A percentile compares a stretch with the other conserved stretches of the same genome.
These are phyloP conservation scores for Neocucurbitaria cava DNA, from an alignment of 2,329 filamentous ascomycete genomes.

Conservation along the genomic window DNA sequence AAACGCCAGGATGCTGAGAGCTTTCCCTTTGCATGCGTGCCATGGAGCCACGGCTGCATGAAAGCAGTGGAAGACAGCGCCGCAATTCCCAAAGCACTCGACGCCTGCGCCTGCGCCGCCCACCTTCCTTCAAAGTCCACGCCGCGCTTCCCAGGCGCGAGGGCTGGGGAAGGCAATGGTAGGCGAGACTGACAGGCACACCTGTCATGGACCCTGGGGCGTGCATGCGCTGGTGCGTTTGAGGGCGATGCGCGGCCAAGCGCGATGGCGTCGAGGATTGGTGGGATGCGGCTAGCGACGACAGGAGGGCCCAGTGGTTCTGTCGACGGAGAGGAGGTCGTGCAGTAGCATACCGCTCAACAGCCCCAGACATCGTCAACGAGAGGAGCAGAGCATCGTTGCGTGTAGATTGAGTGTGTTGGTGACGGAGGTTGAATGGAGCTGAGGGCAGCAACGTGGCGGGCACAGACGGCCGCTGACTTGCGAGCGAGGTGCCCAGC, in stretches of 20 bases:
- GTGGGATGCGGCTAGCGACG: slow-evolving; percentile 2
- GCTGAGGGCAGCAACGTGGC: background rate
- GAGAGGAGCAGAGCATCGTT: background rate
- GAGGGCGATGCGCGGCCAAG: slow-evolving; percentile 18
- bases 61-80: background rate
- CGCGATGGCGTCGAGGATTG: slow-evolving; percentile 10
- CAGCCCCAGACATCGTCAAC: background rate
- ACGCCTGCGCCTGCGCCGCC: background rate
- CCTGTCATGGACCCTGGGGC: slow-evolving; percentile 14
- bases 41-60: background rate
- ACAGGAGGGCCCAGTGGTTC: background rate
- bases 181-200: slow-evolving; percentile 2
- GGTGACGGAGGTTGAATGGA: background rate
- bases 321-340: background rate
- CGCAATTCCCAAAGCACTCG: slow-evolving; percentile 1
- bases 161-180: slow-evolving; percentile 4
- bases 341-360: background rate
- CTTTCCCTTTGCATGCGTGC: background rate
- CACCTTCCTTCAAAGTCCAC: no score
- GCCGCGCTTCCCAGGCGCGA: slow-evolving; percentile 7
- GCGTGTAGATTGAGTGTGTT: background rate
- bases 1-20: slow-evolving; percentile 14
- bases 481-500: background rate
- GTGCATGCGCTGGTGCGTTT: slow-evolving; percentile 29
- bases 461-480: background rate